Evolutionary conservation across 495 filamentous ascomycete species (phyloP).

Genomic region (Hyaloscypha variabilis): DNA sequence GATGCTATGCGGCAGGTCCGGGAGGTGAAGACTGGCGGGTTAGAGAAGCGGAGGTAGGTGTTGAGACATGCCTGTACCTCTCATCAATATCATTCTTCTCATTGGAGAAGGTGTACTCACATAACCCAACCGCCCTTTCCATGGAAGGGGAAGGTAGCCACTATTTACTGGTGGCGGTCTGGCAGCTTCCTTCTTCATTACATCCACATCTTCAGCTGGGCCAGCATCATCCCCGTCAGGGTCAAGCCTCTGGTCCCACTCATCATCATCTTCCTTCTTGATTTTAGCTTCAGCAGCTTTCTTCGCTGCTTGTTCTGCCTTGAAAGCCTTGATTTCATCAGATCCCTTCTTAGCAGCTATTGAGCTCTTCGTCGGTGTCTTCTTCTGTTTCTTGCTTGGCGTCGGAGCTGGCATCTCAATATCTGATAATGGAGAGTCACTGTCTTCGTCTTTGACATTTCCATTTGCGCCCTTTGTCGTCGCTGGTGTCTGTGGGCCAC

Average conservation of each 20-base stretch:
- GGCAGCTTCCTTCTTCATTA: slow-evolving; percentile 25
- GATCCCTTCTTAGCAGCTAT: slow-evolving; percentile 41
- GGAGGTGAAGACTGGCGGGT: slow-evolving; percentile 87
- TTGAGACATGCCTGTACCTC: slow-evolving; percentile 77
- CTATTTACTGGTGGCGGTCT: slow-evolving; percentile 77
- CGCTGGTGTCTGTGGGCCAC: slow-evolving; percentile 1
- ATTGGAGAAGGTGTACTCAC: slow-evolving; percentile 51
- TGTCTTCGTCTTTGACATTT: slow-evolving; percentile 6
- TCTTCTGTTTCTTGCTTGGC: slow-evolving; percentile 27
- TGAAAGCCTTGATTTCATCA: slow-evolving; percentile 39
- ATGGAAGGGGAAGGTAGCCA: slow-evolving; percentile 83
- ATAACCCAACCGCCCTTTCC: slow-evolving; percentile 92
- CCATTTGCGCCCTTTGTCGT: slow-evolving; percentile 17
- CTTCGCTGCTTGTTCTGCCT: slow-evolving; percentile 31
- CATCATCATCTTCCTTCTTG: slow-evolving; percentile 25
- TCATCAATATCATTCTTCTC: slow-evolving; percentile 15
- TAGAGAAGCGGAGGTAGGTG: slow-evolving; percentile 87
- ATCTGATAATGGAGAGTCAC: slow-evolving; percentile 26
- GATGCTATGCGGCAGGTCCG: slow-evolving; percentile 90
- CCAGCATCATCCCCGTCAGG: slow-evolving; percentile 42
- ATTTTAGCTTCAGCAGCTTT: slow-evolving; percentile 29
- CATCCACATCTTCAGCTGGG: slow-evolving; percentile 36
- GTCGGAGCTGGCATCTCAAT: not conserved
- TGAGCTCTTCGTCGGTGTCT: slow-evolving; percentile 43
- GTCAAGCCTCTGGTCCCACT: slow-evolving; percentile 14